Percentiles rank a stretch among this genome's conserved stretches.
Conservation (phyloP, 306 rosid species). For the Carpinus fangiana region DNA sequence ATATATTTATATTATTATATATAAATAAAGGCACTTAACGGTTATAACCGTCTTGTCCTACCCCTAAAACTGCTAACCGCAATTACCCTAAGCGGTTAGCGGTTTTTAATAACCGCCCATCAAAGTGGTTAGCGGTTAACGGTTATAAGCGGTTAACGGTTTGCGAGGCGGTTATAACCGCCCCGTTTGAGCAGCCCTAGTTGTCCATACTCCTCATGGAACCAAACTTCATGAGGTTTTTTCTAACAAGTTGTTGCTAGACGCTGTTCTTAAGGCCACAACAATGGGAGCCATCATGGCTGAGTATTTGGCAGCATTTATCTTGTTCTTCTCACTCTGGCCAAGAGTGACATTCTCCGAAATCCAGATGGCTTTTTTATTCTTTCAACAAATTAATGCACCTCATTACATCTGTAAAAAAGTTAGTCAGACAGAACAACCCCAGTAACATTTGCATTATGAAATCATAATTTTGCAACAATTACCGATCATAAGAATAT, state of each 20-base stretch:
- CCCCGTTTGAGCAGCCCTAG: no score
- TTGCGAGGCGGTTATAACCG: no score
- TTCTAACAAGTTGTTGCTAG: conserved; percentile 89
- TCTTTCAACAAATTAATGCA: conserved; percentile 87
- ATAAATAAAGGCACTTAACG: no score
- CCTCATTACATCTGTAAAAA: conserved; percentile 86
- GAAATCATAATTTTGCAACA: not conserved
- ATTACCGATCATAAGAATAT: not conserved
- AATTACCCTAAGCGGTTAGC: no score
- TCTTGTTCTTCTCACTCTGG: conserved; percentile 89
- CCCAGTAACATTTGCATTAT: not conserved
- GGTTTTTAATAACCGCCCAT: no score
- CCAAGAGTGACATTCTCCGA: conserved; percentile 88
- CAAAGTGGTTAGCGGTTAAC: no score
- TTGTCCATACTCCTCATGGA: conserved; percentile 81
- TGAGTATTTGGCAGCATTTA: conserved; percentile 91
- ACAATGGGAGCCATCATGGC: conserved; percentile 99
- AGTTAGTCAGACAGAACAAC: conserved; percentile 18
- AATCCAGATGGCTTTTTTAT: conserved; percentile 74
- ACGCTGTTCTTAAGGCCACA: conserved; percentile 92
- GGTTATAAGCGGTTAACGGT: no score
- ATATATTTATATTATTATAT: no score
- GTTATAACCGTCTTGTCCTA: no score
- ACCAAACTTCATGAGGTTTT: conserved; percentile 97
- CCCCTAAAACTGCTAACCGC: no score